Conservation (phyloP, 1,139 yeast species). For the Protomyces inouyei region DNA sequence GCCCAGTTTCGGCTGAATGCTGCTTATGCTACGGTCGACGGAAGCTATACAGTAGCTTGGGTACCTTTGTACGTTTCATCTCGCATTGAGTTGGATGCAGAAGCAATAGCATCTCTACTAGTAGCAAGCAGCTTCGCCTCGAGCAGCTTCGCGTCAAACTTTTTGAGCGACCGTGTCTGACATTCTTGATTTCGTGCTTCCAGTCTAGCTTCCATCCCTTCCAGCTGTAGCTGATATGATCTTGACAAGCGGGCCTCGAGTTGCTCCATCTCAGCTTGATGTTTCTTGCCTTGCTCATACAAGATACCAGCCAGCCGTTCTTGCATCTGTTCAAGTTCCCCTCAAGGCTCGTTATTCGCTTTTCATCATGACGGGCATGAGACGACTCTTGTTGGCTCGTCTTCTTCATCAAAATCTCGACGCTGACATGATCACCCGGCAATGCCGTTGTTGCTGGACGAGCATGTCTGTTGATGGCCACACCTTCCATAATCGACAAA, state of each 20-base stretch:
- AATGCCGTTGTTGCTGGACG: too few relatives aligned
- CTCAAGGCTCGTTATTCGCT: background rate
- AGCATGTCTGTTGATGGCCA: too few relatives aligned
- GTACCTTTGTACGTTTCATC: background rate
- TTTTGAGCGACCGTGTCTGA: background rate
- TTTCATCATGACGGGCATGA: too few relatives aligned
- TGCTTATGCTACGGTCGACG: slow-evolving; percentile 24
- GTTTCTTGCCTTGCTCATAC: background rate
- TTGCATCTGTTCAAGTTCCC: slow-evolving; percentile 2
- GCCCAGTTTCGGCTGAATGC: background rate
- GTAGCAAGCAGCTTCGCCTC: too few relatives aligned
- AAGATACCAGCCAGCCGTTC: background rate
- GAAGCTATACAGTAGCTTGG: slow-evolving; percentile 50
- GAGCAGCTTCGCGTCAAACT: background rate
- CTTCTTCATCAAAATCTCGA: too few relatives aligned
- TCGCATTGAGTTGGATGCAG: too few relatives aligned
- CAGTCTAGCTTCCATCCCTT: background rate
- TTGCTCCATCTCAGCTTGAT: slow-evolving; percentile 6
- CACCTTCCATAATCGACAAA: too few relatives aligned
- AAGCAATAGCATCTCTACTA: background rate
- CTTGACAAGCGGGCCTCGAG: background rate
- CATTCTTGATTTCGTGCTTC: background rate
- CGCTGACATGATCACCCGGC: too few relatives aligned
- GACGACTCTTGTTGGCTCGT: too few relatives aligned
- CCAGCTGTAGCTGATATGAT: background rate